phyloP scores from a whole-genome alignment of 75 land plant species.

The Cryptomeria japonica region DNA sequence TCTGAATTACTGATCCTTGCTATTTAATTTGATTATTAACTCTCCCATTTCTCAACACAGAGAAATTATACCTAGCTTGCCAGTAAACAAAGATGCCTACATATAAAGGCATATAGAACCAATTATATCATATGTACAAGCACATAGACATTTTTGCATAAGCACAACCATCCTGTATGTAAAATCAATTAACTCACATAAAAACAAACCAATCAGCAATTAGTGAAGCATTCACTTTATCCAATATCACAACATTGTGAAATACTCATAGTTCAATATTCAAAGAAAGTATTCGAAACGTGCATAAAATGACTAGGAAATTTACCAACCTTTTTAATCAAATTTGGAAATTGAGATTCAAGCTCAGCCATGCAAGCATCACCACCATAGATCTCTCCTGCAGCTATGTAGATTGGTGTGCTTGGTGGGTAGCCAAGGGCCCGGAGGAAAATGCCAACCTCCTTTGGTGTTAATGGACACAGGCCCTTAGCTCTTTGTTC shows the following conservation, averaged over 20 bases:
- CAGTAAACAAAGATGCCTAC: neutral
- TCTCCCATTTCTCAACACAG: neutral
- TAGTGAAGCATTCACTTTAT: neutral
- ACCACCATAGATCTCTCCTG: conserved; percentile 86
- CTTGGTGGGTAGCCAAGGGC: conserved; percentile 71
- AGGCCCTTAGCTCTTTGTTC: conserved; percentile 67
- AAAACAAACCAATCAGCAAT: neutral
- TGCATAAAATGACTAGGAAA: neutral
- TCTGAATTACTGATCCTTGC: no score
- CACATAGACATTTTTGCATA: neutral
- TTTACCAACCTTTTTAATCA: conserved; percentile 61
- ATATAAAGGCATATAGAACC: neutral
- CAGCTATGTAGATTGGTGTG: conserved; percentile 75
- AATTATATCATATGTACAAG: neutral
- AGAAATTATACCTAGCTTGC: neutral
- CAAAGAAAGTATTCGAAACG: neutral
- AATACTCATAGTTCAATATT: neutral
- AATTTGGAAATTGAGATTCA: conserved; percentile 56
- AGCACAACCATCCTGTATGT: conserved; percentile 1
- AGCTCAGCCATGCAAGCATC: conserved; percentile 60
- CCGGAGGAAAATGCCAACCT: conserved; percentile 72
- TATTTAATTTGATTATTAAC: no score
- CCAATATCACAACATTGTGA: neutral
- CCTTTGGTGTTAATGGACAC: conserved; percentile 84
- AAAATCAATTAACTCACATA: neutral